Evolutionary conservation across 2,329 filamentous ascomycete species (phyloP).

Genomic region (Clonostachys rosea): DNA sequence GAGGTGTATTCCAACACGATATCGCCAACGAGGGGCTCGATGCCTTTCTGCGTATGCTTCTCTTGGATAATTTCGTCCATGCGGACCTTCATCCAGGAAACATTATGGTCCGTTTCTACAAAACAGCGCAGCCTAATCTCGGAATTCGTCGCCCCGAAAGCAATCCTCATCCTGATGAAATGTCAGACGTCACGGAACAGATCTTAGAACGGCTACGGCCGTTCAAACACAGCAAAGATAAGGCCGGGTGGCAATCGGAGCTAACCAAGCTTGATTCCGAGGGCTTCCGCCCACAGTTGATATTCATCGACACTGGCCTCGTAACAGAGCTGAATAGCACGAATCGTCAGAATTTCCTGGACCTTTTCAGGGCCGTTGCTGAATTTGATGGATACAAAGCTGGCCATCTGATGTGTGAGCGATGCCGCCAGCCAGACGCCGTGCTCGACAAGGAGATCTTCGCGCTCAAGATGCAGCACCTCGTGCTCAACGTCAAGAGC

Average conservation of each 20-base stretch:
- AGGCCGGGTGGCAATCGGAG: conserved; percentile 67
- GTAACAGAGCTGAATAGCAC: conserved; percentile 87
- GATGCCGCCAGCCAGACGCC: conserved; percentile 86
- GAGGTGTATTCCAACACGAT: conserved; percentile 87
- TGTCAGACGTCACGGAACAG: conserved; percentile 75
- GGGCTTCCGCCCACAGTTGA: conserved; percentile 87
- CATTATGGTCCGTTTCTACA: conserved; percentile 99
- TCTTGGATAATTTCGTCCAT: conserved; percentile 97
- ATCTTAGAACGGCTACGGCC: conserved; percentile 78
- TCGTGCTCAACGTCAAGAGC: conserved; percentile 86
- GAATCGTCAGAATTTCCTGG: conserved; percentile 88
- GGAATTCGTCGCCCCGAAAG: neutral
- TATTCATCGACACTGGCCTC: conserved; percentile 95
- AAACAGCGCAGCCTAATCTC: conserved; percentile 68
- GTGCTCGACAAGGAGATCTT: conserved; percentile 90
- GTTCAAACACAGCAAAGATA: conserved; percentile 56
- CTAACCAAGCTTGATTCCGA: conserved; percentile 76
- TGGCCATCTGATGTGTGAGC: conserved; percentile 91
- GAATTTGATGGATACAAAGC: conserved; percentile 97
- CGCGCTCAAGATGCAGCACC: conserved; percentile 92
- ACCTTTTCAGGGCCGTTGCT: conserved; percentile 91
- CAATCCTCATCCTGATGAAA: neutral
- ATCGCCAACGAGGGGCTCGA: conserved; percentile 94
- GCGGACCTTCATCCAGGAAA: conserved; percentile 96
- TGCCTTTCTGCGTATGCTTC: conserved; percentile 91